Conservation (phyloP, 2,329 filamentous ascomycete genomes). For the Venturiaceae sp. region DNA sequence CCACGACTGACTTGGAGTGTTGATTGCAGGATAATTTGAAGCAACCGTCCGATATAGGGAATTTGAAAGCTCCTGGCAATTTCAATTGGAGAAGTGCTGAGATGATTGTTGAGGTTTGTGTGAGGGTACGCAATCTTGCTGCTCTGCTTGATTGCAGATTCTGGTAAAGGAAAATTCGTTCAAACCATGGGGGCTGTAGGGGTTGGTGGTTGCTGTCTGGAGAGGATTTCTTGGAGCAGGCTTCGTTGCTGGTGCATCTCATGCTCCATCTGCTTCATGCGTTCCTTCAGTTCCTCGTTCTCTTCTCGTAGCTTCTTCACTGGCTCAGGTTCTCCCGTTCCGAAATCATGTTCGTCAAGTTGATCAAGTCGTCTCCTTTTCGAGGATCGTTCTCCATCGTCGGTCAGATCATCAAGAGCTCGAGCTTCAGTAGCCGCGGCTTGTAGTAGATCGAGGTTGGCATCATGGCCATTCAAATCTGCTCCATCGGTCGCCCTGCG, state of each 20-base stretch:
- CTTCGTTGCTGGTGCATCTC: constrained; percentile 1
- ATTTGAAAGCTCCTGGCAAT: too few relatives aligned
- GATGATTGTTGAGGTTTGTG: too few relatives aligned
- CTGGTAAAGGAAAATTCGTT: not conserved
- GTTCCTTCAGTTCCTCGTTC: constrained; percentile 7
- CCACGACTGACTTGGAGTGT: too few relatives aligned
- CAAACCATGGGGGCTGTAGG: constrained; percentile 1
- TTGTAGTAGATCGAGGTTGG: constrained; percentile 2
- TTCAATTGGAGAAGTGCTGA: too few relatives aligned
- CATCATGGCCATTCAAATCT: constrained; percentile 1
- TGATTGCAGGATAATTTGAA: too few relatives aligned
- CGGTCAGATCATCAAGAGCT: not conserved
- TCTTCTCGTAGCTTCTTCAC: constrained; percentile 2
- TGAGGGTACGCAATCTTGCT: too few relatives aligned
- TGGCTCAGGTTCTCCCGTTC: constrained; percentile 17
- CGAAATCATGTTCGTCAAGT: constrained; percentile 15
- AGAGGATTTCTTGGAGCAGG: constrained; percentile 1
- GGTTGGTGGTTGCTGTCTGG: not conserved
- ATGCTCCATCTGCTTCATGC: constrained; percentile 8
- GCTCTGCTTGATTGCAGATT: too few relatives aligned
- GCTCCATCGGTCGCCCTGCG: constrained; percentile 17
- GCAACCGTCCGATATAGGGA: too few relatives aligned
- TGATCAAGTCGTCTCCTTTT: constrained; percentile 19
- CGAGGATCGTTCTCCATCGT: constrained; percentile 8
- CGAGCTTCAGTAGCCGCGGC: constrained; percentile 2